Conservation (phyloP, 179 eudicot genomes). For the Corrigiola litoralis region DNA sequence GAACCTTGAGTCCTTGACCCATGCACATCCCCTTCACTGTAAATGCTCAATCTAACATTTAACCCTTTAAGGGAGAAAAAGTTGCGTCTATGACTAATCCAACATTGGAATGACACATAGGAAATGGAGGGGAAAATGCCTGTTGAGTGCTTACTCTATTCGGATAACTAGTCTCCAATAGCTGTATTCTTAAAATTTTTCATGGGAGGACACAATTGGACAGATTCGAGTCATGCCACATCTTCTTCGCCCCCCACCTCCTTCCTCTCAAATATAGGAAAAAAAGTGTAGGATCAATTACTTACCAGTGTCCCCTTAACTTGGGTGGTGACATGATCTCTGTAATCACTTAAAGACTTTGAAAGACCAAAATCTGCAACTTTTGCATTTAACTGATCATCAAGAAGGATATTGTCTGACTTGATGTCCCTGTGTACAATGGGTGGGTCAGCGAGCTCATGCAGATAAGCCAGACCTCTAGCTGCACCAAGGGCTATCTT, state of each 20-base stretch:
- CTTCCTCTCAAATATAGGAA: not conserved
- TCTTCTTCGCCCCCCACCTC: not conserved
- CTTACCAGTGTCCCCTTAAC: slow-evolving; percentile 44
- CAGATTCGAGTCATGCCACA: not conserved
- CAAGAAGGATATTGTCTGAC: slow-evolving; percentile 34
- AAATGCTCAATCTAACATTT: not conserved
- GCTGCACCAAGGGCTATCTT: slow-evolving; percentile 35
- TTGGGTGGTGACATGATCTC: slow-evolving; percentile 32
- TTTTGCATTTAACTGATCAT: slow-evolving; percentile 30
- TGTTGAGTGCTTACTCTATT: no score
- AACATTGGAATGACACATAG: no score
- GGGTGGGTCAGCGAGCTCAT: slow-evolving; percentile 44
- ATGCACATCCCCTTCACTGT: not conserved
- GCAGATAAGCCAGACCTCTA: slow-evolving; percentile 39
- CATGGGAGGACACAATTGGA: not conserved
- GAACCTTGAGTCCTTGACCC: not conserved
- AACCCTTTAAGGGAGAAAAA: no score
- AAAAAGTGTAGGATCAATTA: slow-evolving; percentile 1
- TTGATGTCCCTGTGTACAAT: slow-evolving; percentile 41
- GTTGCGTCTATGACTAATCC: no score
- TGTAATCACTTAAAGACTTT: slow-evolving; percentile 13
- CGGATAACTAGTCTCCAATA: no score
- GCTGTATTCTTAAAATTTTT: not conserved
- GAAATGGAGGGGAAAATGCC: no score
- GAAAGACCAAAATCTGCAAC: slow-evolving; percentile 47